Percentiles rank a stretch among this genome's conserved stretches.
These are phyloP conservation scores for Stephanodiscus minutulus DNA, from an alignment of 108 stramenopile genomes.

Conservation along the genomic window DNA sequence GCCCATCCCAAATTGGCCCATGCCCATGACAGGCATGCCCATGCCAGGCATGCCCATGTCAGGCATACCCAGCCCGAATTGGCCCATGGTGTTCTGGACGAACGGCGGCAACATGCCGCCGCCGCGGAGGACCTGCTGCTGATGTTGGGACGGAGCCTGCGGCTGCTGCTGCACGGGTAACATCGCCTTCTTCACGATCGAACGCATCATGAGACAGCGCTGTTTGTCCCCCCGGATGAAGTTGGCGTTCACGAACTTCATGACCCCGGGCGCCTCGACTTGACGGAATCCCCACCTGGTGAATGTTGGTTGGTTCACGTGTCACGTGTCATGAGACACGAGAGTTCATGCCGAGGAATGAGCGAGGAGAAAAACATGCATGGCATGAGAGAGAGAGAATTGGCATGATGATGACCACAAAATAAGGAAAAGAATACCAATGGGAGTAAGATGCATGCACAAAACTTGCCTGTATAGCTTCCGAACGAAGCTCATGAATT, in stretches of 20 bases:
- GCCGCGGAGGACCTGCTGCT: background rate
- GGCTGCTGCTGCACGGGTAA: too few relatives aligned
- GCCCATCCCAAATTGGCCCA: too few relatives aligned
- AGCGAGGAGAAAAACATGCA: background rate
- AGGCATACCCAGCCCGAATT: background rate
- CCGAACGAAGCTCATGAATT: slow-evolving; percentile 29
- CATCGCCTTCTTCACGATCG: slow-evolving; percentile 31
- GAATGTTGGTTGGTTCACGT: too few relatives aligned
- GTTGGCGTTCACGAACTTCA: slow-evolving; percentile 18
- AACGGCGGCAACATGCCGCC: background rate
- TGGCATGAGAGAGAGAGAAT: too few relatives aligned
- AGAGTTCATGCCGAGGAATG: background rate
- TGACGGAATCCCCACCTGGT: slow-evolving; percentile 43
- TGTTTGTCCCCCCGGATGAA: slow-evolving; percentile 37
- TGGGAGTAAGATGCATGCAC: too few relatives aligned
- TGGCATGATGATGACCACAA: too few relatives aligned
- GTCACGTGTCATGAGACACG: too few relatives aligned
- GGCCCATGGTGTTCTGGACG: background rate
- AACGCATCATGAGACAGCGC: slow-evolving; percentile 35
- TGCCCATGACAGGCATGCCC: too few relatives aligned
- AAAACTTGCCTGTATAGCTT: slow-evolving; percentile 26
- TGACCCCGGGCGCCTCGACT: slow-evolving; percentile 14
- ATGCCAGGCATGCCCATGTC: too few relatives aligned
- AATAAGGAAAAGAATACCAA: too few relatives aligned
- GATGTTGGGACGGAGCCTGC: background rate